Base-by-base conservation (phyloP, 768 basidiomycete genomes). In the Hygrocybe coccinea region DNA sequence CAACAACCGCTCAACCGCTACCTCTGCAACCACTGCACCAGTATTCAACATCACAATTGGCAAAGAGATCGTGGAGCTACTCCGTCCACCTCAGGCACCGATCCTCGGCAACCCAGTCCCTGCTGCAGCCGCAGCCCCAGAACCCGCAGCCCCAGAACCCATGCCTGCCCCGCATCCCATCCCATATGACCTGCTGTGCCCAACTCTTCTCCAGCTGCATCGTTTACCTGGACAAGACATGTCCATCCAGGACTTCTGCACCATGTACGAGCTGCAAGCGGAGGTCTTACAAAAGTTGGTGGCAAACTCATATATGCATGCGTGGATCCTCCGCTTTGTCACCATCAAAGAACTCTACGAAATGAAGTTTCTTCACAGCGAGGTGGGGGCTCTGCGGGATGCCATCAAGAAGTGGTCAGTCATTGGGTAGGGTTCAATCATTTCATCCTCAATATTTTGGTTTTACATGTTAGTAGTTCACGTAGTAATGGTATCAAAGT, bases 351-450 rank as follows among this genome's bases (percentile, higher is more conserved):
- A 38, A 9, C 10, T n/a, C 9, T 9, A 38, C n/a, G 37, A n/a
- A n/a, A 38, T 38, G 9, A n/a, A n/a, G n/a, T 38, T 61, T 43
- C 21, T 14, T 4, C 33, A 54, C 0, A 58, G 55, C 10, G 52
- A 61, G 54, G 49, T 61, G 56, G 58, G 46, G 9, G 57, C 41
- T 5, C 39, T 61, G n/a, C 2, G 36, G 0, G 58, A 56, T 56
- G 58, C 60, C 21, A 35, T 61, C 54, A 17, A 46, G 44, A 24
- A 10, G 14, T 46, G 44, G 44, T 46, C 44, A 17, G 37, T 38
- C 10, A n/a, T 38, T 9, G n/a, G 9, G 37, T 38, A 38, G 37
- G 9, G 10, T n/a, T 38, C 10, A 38, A 38, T 9, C 9, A 9
- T n/a, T 9, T 9, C n/a, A 9, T 38, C 37, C 37, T 38, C n/a